phyloP scores from a whole-genome alignment of 345 rosid genomes.

The Salix exigua region DNA sequence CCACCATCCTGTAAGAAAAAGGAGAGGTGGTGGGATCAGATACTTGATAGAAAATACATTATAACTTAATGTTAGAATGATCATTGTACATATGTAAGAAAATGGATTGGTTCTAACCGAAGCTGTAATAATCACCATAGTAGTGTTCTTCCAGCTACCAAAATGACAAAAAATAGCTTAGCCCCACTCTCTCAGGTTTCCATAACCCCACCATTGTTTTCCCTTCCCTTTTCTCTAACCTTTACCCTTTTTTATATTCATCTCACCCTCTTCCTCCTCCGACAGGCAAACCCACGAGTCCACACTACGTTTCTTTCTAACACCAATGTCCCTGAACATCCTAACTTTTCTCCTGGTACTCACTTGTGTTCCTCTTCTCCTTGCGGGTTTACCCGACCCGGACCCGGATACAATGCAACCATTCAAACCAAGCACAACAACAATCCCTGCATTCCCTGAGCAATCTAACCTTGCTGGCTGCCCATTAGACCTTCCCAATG shows the following conservation, averaged over 20 bases:
- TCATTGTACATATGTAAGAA: background rate
- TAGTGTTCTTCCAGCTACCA: background rate
- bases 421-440: slow-evolving; percentile 41
- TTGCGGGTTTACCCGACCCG: slow-evolving; percentile 28
- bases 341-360: slow-evolving; percentile 18
- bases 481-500: slow-evolving; percentile 64
- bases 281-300: background rate
- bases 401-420: slow-evolving; percentile 48
- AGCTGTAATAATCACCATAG: background rate
- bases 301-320: slow-evolving; percentile 5
- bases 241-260: background rate
- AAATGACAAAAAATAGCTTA: slow-evolving; percentile 8
- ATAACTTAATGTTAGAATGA: background rate
- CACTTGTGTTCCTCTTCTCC: slow-evolving; percentile 4
- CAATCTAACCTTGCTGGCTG: slow-evolving; percentile 67
- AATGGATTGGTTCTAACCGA: background rate
- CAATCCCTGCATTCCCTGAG: slow-evolving; percentile 93
- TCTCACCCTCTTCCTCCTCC: slow-evolving; percentile 1
- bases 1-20: background rate
- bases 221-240: background rate
- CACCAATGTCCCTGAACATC: slow-evolving; percentile 13
- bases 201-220: background rate
- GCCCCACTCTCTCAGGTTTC: slow-evolving; percentile 5
- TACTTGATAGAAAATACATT: too few species aligned
- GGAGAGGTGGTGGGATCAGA: too few species aligned